Base-by-base conservation (phyloP, 2,329 filamentous ascomycete species). In the Aspergillus ustus region DNA sequence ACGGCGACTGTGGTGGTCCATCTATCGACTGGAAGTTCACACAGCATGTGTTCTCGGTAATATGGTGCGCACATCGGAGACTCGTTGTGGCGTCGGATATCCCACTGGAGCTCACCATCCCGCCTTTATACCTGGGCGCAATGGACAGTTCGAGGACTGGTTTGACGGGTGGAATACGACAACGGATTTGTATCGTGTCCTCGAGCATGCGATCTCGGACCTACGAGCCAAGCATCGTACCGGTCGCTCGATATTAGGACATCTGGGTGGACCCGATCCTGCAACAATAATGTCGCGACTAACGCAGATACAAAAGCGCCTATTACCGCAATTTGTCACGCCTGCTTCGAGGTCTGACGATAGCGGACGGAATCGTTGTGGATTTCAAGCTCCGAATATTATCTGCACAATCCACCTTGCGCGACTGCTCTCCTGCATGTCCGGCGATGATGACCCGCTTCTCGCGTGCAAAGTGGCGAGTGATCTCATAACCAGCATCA, bases 11-110 rank as follows among this genome's bases (percentile, higher is more conserved):
- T 57, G 46, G 29, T 57, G 54, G 54, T 57, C 54, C 7, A 57
- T 57, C 9, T 57, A 57, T 25, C 40, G 54, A 15, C 54, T 57
- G 9, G 54, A 57, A 19, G 54, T 57, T 17, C 54, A 57, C 34
- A 49, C 54, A 8, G 54, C 54, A 7, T 34, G 46, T 22, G 54
- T 57, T 7, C 31, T 57, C 15, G 54, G 54, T 2, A 48, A 57
- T 20, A 19, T 57, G 7, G 31, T 57, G 17, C 54, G 54, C 7
- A 37, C 44, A 20, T 37, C 54, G 2, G 54, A 57, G 29, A 50
- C 11, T 37, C 54, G 31, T 2, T 50, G 54, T n/a, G 28, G 44
- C 11, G 54, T 57, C n/a, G 44, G 11, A 7, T 56, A 56, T 34
- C 53, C 53, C 5, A 15, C 15, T 15, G 46, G 22, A 7, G 46